Conservation (phyloP, 1,284 basidiomycete species). For the Serendipita sp. region DNA sequence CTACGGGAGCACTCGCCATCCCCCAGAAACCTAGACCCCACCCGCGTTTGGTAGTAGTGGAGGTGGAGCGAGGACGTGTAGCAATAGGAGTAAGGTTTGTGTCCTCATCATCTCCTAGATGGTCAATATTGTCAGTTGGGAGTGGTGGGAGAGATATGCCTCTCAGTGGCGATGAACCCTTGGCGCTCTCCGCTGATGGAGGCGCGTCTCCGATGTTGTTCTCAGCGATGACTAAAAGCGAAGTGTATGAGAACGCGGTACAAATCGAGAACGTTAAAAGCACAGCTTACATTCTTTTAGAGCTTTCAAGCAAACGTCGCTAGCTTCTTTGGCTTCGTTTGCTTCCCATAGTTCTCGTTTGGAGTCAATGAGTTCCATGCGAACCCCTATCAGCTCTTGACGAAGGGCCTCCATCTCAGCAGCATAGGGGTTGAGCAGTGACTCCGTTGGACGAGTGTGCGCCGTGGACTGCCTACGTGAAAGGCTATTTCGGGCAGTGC, state of each 20-base stretch:
- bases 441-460: background rate
- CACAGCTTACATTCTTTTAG: constrained; percentile 3
- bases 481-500: background rate
- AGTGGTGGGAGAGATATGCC: background rate
- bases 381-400: background rate
- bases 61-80: background rate
- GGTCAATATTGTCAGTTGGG: background rate
- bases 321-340: background rate
- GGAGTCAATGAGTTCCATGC: constrained; percentile 2
- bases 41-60: background rate
- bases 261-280: background rate
- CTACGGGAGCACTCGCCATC: background rate
- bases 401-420: constrained; percentile 1
- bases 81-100: background rate
- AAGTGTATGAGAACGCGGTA: background rate
- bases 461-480: background rate
- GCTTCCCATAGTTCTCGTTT: background rate
- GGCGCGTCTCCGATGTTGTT: background rate
- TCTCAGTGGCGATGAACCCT: background rate
- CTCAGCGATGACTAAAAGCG: background rate
- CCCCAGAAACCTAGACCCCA: constrained; percentile 1
- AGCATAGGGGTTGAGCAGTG: background rate
- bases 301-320: constrained; percentile 2
- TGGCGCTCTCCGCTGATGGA: background rate
- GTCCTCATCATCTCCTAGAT: background rate